Evolutionary conservation across 2,329 filamentous ascomycete species (phyloP).

Genomic region (Colletotrichum falcatum): DNA sequence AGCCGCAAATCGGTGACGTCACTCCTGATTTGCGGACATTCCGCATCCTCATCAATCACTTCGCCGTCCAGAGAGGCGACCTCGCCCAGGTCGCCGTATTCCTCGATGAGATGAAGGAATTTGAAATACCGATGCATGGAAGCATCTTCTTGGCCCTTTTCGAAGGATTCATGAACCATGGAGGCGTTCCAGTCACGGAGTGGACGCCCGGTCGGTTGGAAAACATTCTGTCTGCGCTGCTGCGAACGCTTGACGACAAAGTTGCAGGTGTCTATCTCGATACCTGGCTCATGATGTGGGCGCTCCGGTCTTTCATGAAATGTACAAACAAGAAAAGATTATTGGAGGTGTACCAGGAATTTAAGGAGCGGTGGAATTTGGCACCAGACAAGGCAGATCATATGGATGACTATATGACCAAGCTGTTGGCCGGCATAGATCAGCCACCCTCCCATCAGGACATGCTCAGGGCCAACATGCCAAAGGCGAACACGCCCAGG

Average conservation of each 20-base stretch:
- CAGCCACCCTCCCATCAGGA: conserved; percentile 14
- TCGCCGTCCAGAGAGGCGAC: conserved; percentile 76
- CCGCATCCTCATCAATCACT: conserved; percentile 81
- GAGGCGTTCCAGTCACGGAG: conserved; percentile 69
- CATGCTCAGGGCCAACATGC: conserved; percentile 7
- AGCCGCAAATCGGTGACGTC: conserved; percentile 74
- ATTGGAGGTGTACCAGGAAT: conserved; percentile 64
- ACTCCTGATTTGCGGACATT: conserved; percentile 84
- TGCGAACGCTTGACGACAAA: conserved; percentile 63
- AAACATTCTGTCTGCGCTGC: conserved; percentile 74
- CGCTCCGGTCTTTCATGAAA: conserved; percentile 72
- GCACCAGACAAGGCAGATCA: conserved; percentile 56
- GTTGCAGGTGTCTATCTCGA: conserved; percentile 64
- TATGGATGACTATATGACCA: conserved; percentile 60
- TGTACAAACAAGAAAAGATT: conserved; percentile 66
- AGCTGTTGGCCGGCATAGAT: conserved; percentile 52
- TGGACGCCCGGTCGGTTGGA: conserved; percentile 82
- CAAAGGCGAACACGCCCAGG: too few relatives aligned
- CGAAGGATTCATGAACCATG: conserved; percentile 83
- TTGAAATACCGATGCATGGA: conserved; percentile 76
- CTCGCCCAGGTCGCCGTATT: conserved; percentile 77
- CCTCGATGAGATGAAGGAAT: conserved; percentile 83
- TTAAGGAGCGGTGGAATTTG: conserved; percentile 62
- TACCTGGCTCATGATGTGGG: conserved; percentile 71
- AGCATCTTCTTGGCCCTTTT: conserved; percentile 85